A percentile compares a stretch with the other conserved stretches of the same genome.
phyloP scores from a whole-genome alignment of 352 stramenopile species.

The Blastocystis sp. region DNA sequence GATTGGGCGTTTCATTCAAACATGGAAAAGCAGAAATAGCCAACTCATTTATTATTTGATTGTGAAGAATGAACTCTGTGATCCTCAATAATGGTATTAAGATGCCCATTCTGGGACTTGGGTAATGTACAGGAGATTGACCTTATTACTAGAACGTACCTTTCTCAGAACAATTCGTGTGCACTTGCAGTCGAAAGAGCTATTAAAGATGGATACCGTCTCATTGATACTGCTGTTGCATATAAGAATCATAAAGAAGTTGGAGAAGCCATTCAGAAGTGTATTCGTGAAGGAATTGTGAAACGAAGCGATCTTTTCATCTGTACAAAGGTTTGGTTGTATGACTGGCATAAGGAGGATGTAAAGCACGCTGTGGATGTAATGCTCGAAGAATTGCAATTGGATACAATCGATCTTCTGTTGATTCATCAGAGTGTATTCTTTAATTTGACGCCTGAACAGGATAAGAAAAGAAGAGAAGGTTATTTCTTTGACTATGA shows the following conservation, averaged over 20 bases:
- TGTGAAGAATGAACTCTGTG: not conserved
- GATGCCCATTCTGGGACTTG: conserved; percentile 51
- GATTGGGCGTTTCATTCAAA: too few relatives aligned
- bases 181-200: conserved; percentile 64
- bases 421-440: conserved; percentile 38
- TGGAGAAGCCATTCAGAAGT: conserved; percentile 66
- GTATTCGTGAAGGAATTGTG: conserved; percentile 52
- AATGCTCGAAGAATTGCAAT: conserved; percentile 15
- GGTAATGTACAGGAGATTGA: not conserved
- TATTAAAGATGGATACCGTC: conserved; percentile 67
- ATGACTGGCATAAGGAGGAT: conserved; percentile 70
- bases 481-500: not conserved
- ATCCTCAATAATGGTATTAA: conserved; percentile 50
- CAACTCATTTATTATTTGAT: too few relatives aligned
- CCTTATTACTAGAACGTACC: not conserved
- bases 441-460: not conserved
- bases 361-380: conserved; percentile 68
- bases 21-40: too few relatives aligned
- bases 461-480: conserved; percentile 27
- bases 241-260: conserved; percentile 71
- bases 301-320: conserved; percentile 63
- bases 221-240: conserved; percentile 70
- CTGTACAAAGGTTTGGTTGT: conserved; percentile 65
- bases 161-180: not conserved
- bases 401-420: conserved; percentile 41